phyloP scores from a whole-genome alignment of 2,329 filamentous ascomycete genomes.

The Paraphaeosphaeria sporulosa region DNA sequence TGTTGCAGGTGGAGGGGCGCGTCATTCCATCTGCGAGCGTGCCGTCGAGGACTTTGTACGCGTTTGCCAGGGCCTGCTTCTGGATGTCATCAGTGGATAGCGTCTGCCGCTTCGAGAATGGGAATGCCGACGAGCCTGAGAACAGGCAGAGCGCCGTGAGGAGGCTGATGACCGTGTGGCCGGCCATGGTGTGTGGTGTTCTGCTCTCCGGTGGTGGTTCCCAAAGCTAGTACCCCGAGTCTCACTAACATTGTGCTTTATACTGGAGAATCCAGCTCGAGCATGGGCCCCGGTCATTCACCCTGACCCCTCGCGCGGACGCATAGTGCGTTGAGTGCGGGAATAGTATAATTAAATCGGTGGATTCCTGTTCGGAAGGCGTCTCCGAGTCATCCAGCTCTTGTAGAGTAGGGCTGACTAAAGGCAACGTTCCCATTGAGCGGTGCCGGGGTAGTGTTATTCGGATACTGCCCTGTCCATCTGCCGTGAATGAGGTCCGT shows the following conservation, averaged over 20 bases:
- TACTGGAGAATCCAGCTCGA: not conserved
- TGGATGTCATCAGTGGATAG: conserved; percentile 34
- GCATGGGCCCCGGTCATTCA: not conserved
- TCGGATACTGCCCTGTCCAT: not conserved
- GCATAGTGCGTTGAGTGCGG: not conserved
- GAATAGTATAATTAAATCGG: conserved; percentile 1
- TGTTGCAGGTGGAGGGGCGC: conserved; percentile 41
- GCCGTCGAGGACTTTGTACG: conserved; percentile 38
- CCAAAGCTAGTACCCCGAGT: not conserved
- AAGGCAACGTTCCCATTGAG: not conserved
- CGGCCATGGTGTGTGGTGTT: conserved; percentile 26
- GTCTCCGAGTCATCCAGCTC: not conserved
- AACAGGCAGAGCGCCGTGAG: conserved; percentile 33
- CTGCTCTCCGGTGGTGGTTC: not conserved
- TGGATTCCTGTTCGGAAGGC: not conserved
- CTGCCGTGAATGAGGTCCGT: conserved; percentile 2
- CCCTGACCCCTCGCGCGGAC: not conserved
- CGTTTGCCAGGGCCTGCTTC: conserved; percentile 36
- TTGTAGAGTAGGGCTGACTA: not conserved
- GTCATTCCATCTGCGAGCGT: conserved; percentile 38
- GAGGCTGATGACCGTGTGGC: conserved; percentile 27
- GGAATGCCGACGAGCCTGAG: conserved; percentile 27
- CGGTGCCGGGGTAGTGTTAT: not conserved
- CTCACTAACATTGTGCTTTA: not conserved
- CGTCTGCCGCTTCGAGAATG: conserved; percentile 29